A percentile compares a stretch with the other conserved stretches of the same genome.
Conservation (phyloP, 2,329 filamentous ascomycete genomes). For the Calycina marina region DNA sequence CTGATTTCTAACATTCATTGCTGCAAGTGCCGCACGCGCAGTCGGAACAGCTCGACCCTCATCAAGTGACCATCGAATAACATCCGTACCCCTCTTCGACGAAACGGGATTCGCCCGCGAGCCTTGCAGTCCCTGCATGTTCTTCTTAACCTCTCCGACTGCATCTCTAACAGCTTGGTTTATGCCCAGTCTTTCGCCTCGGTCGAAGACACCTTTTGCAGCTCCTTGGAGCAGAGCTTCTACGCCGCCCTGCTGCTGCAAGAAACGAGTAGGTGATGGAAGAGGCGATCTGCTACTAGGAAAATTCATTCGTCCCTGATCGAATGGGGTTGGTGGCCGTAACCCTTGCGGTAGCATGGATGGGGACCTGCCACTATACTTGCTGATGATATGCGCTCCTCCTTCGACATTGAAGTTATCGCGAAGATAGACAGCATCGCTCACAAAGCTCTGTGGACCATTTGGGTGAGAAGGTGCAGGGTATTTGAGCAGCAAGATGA, state of each 20-base stretch:
- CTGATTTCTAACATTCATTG: conserved; percentile 50
- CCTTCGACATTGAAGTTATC: conserved; percentile 48
- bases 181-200: conserved; percentile 62
- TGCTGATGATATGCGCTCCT: conserved; percentile 50
- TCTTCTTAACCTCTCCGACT: conserved; percentile 64
- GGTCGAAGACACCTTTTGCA: conserved; percentile 58
- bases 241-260: conserved; percentile 39
- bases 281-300: conserved; percentile 18
- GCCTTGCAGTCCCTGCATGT: conserved; percentile 53
- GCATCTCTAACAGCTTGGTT: conserved; percentile 72
- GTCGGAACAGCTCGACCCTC: conserved; percentile 16
- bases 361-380: conserved; percentile 50
- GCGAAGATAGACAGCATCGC: conserved; percentile 66
- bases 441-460: conserved; percentile 65
- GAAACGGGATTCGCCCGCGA: conserved; percentile 27
- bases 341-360: conserved; percentile 14
- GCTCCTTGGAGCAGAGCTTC: conserved; percentile 64
- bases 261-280: conserved; percentile 22
- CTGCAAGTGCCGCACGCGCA: conserved; percentile 27
- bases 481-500: conserved; percentile 75
- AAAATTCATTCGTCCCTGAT: conserved; percentile 14
- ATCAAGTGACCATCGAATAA: conserved; percentile 19
- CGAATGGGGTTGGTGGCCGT: conserved; percentile 18
- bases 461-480: conserved; percentile 48
- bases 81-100: conserved; percentile 14